Base-by-base conservation (phyloP, 2,329 filamentous ascomycete genomes). In the Monilinia polystroma region DNA sequence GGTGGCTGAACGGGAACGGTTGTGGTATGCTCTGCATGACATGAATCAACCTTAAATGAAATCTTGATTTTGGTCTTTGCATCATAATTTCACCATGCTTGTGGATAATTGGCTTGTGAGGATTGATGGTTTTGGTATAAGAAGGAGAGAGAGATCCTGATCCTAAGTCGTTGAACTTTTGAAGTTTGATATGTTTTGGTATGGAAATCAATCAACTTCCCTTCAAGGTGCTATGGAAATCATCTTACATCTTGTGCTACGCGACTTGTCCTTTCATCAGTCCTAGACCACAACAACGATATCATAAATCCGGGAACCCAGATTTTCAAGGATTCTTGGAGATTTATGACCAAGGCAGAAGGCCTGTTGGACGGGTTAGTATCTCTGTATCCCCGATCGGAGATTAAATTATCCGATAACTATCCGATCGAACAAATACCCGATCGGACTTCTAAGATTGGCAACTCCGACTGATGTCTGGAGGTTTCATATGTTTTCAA, bases 1-100 rank as follows among this genome's bases (percentile, higher is more conserved):
- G 56, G 41, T 59, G 56, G 56, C 56, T 45, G 56, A 59, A 41
- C 41, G 41, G 41, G 41, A n/a, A 29, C 29, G 29, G 29, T 29
- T 29, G 29, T 29, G 29, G 53, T 32, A 54, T 43, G 38, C 45
- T 32, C 6, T 58, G 56, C 56, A 58, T 32, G 18, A 35, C 26
- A 47, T n/a, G 16, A 20, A 58, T 26, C 41, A 45, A 29, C 14
- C 26, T n/a, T 47, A n/a, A 47, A 47, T 10, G 18, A 59, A 47
- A 45, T 41, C 43, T 59, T 57, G 41, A 47, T 47, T 47, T 32
- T 12, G 20, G 26, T 47, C 32, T 43, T 59, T 47, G 41, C 56
- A 59, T 59, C 56, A 47, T 47, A 26, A 29, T 32, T 59, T 14
- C 43, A 26, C 32, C 32, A 18, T 41, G 11, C 4, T n/a, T 1